Evolutionary conservation across 2,329 filamentous ascomycete genomes (phyloP), one percentile per base, ranked within the genome.

Genomic region (Nannizziopsis arthrosporioides): DNA sequence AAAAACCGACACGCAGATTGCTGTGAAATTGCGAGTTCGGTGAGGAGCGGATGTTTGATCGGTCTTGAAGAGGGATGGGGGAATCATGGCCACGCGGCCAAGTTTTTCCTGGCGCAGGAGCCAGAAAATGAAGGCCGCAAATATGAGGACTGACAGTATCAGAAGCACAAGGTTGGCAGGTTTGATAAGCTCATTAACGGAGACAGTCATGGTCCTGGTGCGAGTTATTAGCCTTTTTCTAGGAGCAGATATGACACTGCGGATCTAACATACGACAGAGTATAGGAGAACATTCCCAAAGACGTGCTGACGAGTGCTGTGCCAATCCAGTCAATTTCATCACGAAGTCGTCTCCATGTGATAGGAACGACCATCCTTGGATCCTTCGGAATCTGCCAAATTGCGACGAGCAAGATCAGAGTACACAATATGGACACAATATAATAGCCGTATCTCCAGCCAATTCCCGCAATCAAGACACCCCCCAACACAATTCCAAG

Each of bases 161-260:
- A 49, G 39, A 51, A 52, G 43, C 55, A 42, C 17, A 42, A 82
- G 15, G 77, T 72, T 34, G 63, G 69, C 0, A 73, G 72, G 56
- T 82, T 82, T 3, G 72, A 61, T 1, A 60, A 59, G 41, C 76
- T 80, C 17, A 62, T 68, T 78, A 78, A 82, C 0, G 81, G 62
- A 0, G 69, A 72, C 40, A n/a, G 50, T 49, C 48, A 54, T 54
- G 15, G 49, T 51, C n/a, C 53, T 54, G 37, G 17, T 30, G 9
- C 30, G 17, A 12, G 14, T 14, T 15, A 22, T 11, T 7, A 31
- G 34, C n/a, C 3, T 37, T n/a, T 3, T 40, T n/a, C 15, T 6
- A 35, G 14, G 6, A 6, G 27, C n/a, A 37, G 15, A 11, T 14
- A 17, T 12, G 19, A 11, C 5, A 22, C 11, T 3, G 15, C 18